Evolutionary conservation across 2,329 filamentous ascomycete genomes (phyloP), one percentile per base, ranked within the genome.

Genomic region (Lizonia empirigonia): DNA sequence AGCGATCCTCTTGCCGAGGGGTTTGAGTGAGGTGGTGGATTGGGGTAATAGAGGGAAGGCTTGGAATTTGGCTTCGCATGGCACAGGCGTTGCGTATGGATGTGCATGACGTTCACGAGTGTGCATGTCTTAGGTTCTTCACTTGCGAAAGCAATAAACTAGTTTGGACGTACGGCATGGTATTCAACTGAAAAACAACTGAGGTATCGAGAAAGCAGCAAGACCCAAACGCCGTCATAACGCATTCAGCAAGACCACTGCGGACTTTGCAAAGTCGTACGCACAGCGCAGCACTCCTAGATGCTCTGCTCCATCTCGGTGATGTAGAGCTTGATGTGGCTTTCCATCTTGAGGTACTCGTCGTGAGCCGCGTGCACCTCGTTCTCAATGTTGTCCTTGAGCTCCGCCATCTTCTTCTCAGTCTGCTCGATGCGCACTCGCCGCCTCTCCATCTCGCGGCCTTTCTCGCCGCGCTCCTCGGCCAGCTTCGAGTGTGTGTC

Each of bases 341-440:
- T 88, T 74, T 97, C 93, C 85, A 99, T 88, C 84, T 97, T 97
- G 70, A 96, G 82, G 75, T 96, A 99, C 78, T 97, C 91, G 60
- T 96, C 92, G 64, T 96, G 86, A 1, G 94, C 91, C 48, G 84
- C 85, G 69, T 94, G 90, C 7, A 97, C 88, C 75, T 99, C 94
- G 55, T 88, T 92, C 70, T 97, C 93, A 57, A 99, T 96, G 65
- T 94, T 95, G 72, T 97, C 94, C 71, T 97, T 97, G 62, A 99
- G 82, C 74, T 99, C 94, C 38, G 89, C 86, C 93, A 97, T 99
- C 92, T 97, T 97, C 79, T 97, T 97, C 82, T 97, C 93, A 7
- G 91, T 96, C 78, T 97, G 91, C 76, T 99, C 94, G 58, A 99
- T 97, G 54, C 92, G 82, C n/a, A 97, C 90, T 62, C 90, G 85